A percentile compares a stretch with the other conserved stretches of the same genome.
These are phyloP conservation scores for Candida golubevii DNA, from an alignment of 805 yeast species.

Conservation along the genomic window DNA sequence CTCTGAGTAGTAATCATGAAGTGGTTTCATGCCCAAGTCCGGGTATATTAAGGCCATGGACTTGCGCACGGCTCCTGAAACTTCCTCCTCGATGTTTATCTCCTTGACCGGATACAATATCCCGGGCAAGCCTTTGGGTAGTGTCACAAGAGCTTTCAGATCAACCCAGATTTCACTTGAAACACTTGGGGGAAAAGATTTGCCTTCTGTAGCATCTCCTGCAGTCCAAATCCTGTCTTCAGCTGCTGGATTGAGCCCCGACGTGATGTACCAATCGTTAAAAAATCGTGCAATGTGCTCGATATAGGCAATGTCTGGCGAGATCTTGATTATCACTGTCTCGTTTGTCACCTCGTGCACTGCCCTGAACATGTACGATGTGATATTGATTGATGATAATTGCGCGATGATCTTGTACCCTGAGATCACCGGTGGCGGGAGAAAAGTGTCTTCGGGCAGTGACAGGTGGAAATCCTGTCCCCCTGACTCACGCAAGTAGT, in stretches of 20 bases:
- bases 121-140: conserved; percentile 26
- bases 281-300: conserved; percentile 25
- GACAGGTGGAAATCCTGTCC: conserved; percentile 7
- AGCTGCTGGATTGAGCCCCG: conserved; percentile 20
- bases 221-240: conserved; percentile 17
- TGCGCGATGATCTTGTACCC: conserved; percentile 24
- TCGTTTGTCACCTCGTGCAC: conserved; percentile 12
- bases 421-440: conserved; percentile 16
- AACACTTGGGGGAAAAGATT: background rate
- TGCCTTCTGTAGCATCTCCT: background rate
- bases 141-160: conserved; percentile 19
- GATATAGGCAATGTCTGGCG: conserved; percentile 21
- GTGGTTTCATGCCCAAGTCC: conserved; percentile 16
- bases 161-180: background rate
- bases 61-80: conserved; percentile 7
- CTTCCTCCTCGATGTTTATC: conserved; percentile 9
- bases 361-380: conserved; percentile 19
- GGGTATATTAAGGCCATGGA: conserved; percentile 22
- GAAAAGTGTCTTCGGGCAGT: conserved; percentile 12
- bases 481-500: conserved; percentile 15
- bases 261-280: conserved; percentile 33
- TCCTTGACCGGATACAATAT: conserved; percentile 26
- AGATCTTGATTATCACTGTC: conserved; percentile 20
- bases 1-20: conserved; percentile 13
- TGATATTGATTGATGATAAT: conserved; percentile 10